These are phyloP conservation scores for Papiliotrema nemorosa DNA, from an alignment of 1,284 basidiomycete genomes.

Conservation along the genomic window DNA sequence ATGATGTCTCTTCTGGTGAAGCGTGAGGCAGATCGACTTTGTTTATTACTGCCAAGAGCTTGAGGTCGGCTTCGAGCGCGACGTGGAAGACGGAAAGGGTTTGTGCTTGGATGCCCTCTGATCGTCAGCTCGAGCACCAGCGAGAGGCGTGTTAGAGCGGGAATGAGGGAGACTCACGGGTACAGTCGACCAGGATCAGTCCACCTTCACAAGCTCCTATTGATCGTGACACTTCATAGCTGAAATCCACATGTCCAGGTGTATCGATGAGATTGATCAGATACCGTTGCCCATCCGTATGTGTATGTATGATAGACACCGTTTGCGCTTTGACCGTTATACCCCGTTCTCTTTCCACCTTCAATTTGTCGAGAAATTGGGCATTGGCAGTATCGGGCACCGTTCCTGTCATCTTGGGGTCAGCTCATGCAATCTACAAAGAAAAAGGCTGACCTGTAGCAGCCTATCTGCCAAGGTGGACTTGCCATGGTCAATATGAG, in stretches of 20 bases:
- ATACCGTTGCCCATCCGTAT: conserved; percentile 59
- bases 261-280: conserved; percentile 97
- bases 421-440: not conserved
- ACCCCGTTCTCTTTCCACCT: conserved; percentile 88
- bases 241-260: conserved; percentile 94
- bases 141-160: no score
- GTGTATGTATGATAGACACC: conserved; percentile 77
- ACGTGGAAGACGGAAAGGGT: conserved; percentile 92
- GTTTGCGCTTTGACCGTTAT: conserved; percentile 83
- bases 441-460: conserved; percentile 57
- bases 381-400: conserved; percentile 63
- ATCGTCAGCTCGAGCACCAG: no score
- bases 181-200: conserved; percentile 84
- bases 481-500: conserved; percentile 90
- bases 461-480: conserved; percentile 83
- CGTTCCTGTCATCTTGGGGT: conserved; percentile 74
- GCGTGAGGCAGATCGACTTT: conserved; percentile 92
- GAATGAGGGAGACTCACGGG: conserved; percentile 54
- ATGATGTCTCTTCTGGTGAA: conserved; percentile 70
- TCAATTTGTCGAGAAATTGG: conserved; percentile 92
- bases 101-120: conserved; percentile 92
- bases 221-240: conserved; percentile 92
- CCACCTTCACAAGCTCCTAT: conserved; percentile 93
- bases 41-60: conserved; percentile 89
- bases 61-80: conserved; percentile 74